Percentiles rank a stretch among this genome's conserved stretches.
These are phyloP conservation scores for Rutidosis leptorrhynchoides DNA, from an alignment of 129 eudicot species.

Conservation along the genomic window DNA sequence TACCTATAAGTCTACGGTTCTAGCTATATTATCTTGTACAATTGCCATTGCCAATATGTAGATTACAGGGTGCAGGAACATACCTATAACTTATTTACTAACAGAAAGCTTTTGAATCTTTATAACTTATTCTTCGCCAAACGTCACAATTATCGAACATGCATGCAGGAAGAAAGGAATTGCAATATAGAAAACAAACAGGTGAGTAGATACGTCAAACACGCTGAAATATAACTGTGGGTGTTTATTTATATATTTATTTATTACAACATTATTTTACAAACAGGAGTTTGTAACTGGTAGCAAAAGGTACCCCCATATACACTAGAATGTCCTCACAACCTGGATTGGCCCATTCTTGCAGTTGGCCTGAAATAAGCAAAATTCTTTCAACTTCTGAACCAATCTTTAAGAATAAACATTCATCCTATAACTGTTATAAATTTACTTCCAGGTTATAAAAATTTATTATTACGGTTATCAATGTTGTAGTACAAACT, in stretches of 20 bases:
- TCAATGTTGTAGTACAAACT: neutral
- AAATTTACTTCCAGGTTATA: neutral
- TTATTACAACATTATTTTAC: slow-evolving; percentile 16
- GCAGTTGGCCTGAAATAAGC: slow-evolving; percentile 51
- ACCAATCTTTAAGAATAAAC: slow-evolving; percentile 10
- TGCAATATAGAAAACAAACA: neutral
- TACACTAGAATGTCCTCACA: slow-evolving; percentile 32
- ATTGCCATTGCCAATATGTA: slow-evolving; percentile 6
- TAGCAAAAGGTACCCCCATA: slow-evolving; percentile 19
- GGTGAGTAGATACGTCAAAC: neutral
- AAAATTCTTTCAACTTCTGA: slow-evolving; percentile 12
- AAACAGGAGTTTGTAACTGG: slow-evolving; percentile 4
- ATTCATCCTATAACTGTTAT: neutral
- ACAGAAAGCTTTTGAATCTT: neutral
- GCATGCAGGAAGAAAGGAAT: neutral
- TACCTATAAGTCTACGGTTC: slow-evolving; percentile 21
- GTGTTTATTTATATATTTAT: too few species aligned
- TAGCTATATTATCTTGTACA: slow-evolving; percentile 28
- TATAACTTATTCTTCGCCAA: neutral
- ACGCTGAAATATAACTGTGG: neutral
- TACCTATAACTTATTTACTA: neutral
- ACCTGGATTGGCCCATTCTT: slow-evolving; percentile 41
- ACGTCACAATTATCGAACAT: neutral
- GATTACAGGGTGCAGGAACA: neutral
- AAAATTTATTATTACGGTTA: neutral